phyloP scores from a whole-genome alignment of 2,329 filamentous ascomycete genomes.

The Albophoma yamanashiensis region DNA sequence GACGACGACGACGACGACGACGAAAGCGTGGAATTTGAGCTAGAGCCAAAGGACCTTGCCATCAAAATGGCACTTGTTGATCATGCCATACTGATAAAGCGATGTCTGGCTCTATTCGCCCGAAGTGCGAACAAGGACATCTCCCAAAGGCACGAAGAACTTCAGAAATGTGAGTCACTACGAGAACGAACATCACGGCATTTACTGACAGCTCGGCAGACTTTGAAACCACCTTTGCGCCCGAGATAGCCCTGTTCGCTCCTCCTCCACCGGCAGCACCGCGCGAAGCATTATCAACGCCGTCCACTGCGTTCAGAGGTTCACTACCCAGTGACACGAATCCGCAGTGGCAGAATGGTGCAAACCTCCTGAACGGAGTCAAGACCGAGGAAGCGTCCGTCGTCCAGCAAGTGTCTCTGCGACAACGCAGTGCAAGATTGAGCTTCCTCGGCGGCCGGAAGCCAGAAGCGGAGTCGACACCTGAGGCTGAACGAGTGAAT shows the following conservation, averaged over 20 bases:
- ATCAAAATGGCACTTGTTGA: constrained; percentile 80
- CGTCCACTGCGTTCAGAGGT: constrained; percentile 36
- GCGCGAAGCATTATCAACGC: constrained; percentile 28
- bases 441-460: constrained; percentile 47
- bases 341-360: constrained; percentile 20
- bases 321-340: constrained; percentile 31
- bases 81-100: constrained; percentile 78
- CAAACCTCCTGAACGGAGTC: constrained; percentile 20
- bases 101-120: constrained; percentile 61
- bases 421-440: constrained; percentile 41
- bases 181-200: background rate
- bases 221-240: constrained; percentile 52
- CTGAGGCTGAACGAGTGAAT: constrained; percentile 16
- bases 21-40: constrained; percentile 32
- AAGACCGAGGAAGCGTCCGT: constrained; percentile 38
- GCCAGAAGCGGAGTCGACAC: constrained; percentile 25
- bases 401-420: constrained; percentile 38
- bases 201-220: constrained; percentile 28
- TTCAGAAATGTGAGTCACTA: constrained; percentile 50
- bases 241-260: constrained; percentile 54
- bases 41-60: constrained; percentile 59
- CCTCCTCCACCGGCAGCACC: constrained; percentile 29
- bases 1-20: constrained; percentile 19
- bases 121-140: constrained; percentile 51
- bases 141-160: constrained; percentile 44